These are phyloP conservation scores for Aureoboletus auriporus DNA, from an alignment of 768 basidiomycete species.

Conservation along the genomic window DNA sequence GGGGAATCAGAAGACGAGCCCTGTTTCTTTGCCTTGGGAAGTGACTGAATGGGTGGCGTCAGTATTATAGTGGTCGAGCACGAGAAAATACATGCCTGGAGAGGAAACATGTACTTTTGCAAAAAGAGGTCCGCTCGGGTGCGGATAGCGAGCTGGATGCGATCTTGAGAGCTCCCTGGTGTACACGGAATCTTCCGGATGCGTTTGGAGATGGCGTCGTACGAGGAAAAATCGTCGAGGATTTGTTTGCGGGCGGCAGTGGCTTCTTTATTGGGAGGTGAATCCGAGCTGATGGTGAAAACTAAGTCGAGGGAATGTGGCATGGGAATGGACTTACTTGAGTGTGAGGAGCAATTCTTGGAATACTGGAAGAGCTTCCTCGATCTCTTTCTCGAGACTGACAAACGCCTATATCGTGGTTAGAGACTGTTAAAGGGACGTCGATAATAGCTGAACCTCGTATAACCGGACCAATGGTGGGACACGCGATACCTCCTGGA, in stretches of 20 bases:
- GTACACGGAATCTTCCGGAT: slow-evolving; percentile 71
- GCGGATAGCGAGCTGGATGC: slow-evolving; percentile 78
- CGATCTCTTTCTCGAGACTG: slow-evolving; percentile 82
- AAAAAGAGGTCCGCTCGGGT: slow-evolving; percentile 76
- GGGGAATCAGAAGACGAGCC: slow-evolving; percentile 9
- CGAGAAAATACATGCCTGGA: slow-evolving; percentile 18
- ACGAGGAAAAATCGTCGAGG: slow-evolving; percentile 80
- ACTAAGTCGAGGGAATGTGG: slow-evolving; percentile 10
- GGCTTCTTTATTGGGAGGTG: slow-evolving; percentile 65
- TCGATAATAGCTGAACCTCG: slow-evolving; percentile 41
- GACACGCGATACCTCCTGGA: slow-evolving; percentile 53
- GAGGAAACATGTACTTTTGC: slow-evolving; percentile 81
- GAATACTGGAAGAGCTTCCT: slow-evolving; percentile 80
- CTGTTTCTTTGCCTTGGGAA: slow-evolving; percentile 46
- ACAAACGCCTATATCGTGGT: slow-evolving; percentile 53
- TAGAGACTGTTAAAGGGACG: neutral
- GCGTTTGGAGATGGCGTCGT: slow-evolving; percentile 84
- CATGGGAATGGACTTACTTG: slow-evolving; percentile 37
- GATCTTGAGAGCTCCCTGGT: slow-evolving; percentile 71
- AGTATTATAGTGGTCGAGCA: neutral
- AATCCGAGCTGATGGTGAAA: slow-evolving; percentile 29
- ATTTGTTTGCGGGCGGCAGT: slow-evolving; percentile 72
- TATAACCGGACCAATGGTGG: slow-evolving; percentile 70
- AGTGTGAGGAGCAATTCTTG: slow-evolving; percentile 78
- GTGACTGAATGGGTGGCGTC: slow-evolving; percentile 28